phyloP scores from a whole-genome alignment of 805 yeast species.

The Jamesozyma rosinii region DNA sequence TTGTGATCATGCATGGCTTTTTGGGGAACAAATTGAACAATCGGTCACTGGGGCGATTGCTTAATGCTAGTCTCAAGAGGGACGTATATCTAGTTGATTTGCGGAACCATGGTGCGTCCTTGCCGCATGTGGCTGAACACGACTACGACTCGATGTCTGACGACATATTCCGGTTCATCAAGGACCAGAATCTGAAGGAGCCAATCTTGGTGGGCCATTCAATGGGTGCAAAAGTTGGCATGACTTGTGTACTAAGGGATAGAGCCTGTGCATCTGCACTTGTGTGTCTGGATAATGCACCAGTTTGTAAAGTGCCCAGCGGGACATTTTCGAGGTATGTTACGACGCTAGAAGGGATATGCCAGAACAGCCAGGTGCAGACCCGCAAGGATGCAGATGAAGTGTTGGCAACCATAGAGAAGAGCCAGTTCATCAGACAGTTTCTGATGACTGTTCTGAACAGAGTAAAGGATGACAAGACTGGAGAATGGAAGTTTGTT shows the following conservation, averaged over 20 bases:
- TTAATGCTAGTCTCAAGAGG: slow-evolving; percentile 40
- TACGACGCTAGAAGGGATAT: slow-evolving; percentile 49
- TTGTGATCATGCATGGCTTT: slow-evolving; percentile 77
- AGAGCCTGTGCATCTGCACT: slow-evolving; percentile 54
- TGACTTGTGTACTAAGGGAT: slow-evolving; percentile 69
- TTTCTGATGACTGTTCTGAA: slow-evolving; percentile 49
- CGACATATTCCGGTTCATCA: slow-evolving; percentile 71
- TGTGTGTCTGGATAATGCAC: slow-evolving; percentile 84
- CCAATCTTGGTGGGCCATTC: slow-evolving; percentile 73
- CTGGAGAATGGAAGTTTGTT: slow-evolving; percentile 24
- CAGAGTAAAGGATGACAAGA: slow-evolving; percentile 20
- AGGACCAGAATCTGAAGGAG: slow-evolving; percentile 32
- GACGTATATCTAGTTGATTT: slow-evolving; percentile 67
- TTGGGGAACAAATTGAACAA: slow-evolving; percentile 82
- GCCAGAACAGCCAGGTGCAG: slow-evolving; percentile 37
- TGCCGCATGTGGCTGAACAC: slow-evolving; percentile 58
- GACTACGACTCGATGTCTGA: slow-evolving; percentile 76
- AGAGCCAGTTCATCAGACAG: slow-evolving; percentile 52
- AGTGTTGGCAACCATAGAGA: slow-evolving; percentile 53
- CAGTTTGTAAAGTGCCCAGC: slow-evolving; percentile 53
- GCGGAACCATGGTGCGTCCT: slow-evolving; percentile 84
- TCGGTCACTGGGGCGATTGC: slow-evolving; percentile 60
- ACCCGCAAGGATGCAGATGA: slow-evolving; percentile 49
- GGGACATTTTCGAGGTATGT: slow-evolving; percentile 61
- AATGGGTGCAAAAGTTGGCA: slow-evolving; percentile 91